phyloP scores from a whole-genome alignment of 306 rosid genomes.

The Canavalia gladiata region DNA sequence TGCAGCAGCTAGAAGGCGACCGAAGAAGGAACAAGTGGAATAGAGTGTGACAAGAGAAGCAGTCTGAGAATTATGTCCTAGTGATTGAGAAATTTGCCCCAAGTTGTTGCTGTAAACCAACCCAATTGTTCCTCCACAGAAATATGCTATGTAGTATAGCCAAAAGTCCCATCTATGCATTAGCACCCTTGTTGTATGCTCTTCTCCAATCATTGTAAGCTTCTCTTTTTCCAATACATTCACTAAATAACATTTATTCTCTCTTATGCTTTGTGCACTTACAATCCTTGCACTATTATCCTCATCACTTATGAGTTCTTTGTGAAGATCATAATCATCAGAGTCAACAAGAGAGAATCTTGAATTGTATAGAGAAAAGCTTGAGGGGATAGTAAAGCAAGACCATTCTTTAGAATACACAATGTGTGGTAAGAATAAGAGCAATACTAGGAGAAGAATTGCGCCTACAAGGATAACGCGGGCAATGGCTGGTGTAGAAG shows the following conservation, averaged over 20 bases:
- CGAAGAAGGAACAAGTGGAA: constrained; percentile 89
- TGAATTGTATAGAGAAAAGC: constrained; percentile 35
- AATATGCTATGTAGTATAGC: constrained; percentile 78
- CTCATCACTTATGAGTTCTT: constrained; percentile 55
- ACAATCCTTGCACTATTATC: not conserved
- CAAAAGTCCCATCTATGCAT: constrained; percentile 73
- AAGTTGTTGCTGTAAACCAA: constrained; percentile 87
- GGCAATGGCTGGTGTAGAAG: constrained; percentile 48
- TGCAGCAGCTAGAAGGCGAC: constrained; percentile 82
- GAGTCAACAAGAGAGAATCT: constrained; percentile 37
- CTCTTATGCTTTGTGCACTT: constrained; percentile 24
- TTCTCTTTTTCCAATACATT: constrained; percentile 61
- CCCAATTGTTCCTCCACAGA: constrained; percentile 87
- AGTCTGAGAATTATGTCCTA: constrained; percentile 64
- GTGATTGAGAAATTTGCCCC: constrained; percentile 86
- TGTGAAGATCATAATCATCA: constrained; percentile 56
- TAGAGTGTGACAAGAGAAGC: constrained; percentile 76
- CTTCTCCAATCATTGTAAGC: constrained; percentile 66
- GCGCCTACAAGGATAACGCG: constrained; percentile 68
- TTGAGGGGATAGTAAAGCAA: constrained; percentile 15
- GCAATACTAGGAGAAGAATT: constrained; percentile 57
- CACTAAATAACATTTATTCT: constrained; percentile 47
- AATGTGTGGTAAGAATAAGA: constrained; percentile 60
- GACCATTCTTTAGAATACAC: constrained; percentile 53
- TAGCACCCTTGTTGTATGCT: constrained; percentile 61